Percentiles rank a stretch among this genome's conserved stretches.
These are phyloP conservation scores for Murraya koenigii DNA, from an alignment of 345 rosid genomes.

Conservation along the genomic window DNA sequence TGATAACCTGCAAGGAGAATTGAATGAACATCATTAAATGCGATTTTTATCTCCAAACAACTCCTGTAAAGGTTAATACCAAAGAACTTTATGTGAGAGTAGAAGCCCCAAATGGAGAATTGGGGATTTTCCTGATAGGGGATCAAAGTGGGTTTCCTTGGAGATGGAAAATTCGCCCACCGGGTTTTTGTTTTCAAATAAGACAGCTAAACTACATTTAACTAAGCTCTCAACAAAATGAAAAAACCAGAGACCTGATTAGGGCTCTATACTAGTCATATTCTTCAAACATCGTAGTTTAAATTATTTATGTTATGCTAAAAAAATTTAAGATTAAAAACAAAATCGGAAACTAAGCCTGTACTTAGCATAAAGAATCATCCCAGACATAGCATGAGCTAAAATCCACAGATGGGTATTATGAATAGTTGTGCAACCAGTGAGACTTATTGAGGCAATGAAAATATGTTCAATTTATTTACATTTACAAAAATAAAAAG, in stretches of 20 bases:
- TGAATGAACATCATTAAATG: not conserved
- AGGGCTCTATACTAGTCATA: no score
- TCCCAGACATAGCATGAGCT: not conserved
- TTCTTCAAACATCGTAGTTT: not conserved
- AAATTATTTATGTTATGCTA: not conserved
- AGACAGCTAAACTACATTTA: no score
- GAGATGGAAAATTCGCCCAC: no score
- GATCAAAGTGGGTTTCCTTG: no score
- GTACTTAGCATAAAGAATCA: not conserved
- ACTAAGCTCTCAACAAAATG: not conserved
- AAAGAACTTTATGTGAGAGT: no score
- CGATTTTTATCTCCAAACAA: not conserved
- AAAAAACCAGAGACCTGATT: not conserved
- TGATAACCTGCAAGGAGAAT: slow-evolving; percentile 37
- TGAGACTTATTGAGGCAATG: not conserved
- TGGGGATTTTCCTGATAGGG: no score
- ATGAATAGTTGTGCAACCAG: not conserved
- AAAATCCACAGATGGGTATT: not conserved
- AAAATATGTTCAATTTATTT: not conserved
- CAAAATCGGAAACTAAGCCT: not conserved
- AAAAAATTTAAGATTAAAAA: not conserved
- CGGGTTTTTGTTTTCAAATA: not conserved
- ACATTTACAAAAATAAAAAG: not conserved
- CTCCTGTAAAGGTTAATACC: not conserved
- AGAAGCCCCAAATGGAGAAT: no score